Evolutionary conservation across 345 rosid genomes (phyloP), one percentile per base, ranked within the genome.

Genomic region (Schrenkiella parvula): DNA sequence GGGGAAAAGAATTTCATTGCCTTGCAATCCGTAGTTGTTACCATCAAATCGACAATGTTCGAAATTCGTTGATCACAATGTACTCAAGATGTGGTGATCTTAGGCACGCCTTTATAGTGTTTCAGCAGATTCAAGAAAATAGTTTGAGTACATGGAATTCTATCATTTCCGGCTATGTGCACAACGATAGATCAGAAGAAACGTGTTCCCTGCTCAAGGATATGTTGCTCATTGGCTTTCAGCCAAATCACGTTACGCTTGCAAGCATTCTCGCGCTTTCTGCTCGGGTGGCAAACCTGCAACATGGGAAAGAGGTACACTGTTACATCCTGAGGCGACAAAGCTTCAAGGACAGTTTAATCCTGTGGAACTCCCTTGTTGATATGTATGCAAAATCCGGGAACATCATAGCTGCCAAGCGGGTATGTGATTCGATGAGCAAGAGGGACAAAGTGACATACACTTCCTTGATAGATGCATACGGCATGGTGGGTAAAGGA

Each of bases 371-470:
- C 78, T 64, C 96, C 41, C 87, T 92, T 61, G 82, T 92, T 1
- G 84, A 88, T 52, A 83, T 86, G 93, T 88, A 89, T 71, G 85
- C 91, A 19, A 88, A 89, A 71, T 89, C 90, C 1, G 82, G 95
- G 47, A 70, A 84, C 50, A 67, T 92, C 13, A 29, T 51, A 47
- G 74, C 78, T 70, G 92, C 92, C 26, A 81, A 74, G 77, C 68
- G 74, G 26, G 73, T 92, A 28, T 89, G 79, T 77, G 83, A 81
- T 48, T 83, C 68, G 12, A 80, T 92, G 98, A 74, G 61, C 26
- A 77, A 22, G 64, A 84, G 82, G 77, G 92, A 88, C 47, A 80
- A 77, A 68, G 95, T 89, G 78, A 89, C 98, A 21, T 89, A 85
- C 79, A 89, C 98, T 62, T 89, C 89, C 6, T 78, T 89, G 82